These are phyloP conservation scores for Epicoccum sorghinum DNA, from an alignment of 2,329 filamentous ascomycete genomes.

Conservation along the genomic window DNA sequence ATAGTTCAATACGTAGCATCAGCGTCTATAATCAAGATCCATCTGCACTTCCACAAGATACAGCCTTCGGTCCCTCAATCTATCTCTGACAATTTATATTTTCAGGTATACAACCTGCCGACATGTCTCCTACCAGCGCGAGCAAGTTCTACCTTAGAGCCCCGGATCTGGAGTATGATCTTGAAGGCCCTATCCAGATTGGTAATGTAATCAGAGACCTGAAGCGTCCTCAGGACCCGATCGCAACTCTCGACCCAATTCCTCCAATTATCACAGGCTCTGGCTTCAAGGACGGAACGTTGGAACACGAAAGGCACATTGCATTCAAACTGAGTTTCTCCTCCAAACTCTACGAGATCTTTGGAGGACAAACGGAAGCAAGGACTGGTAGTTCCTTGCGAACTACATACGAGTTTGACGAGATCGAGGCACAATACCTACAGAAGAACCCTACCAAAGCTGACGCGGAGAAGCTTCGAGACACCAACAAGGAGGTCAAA, in stretches of 20 bases:
- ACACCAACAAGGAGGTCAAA: neutral
- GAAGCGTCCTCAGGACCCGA: neutral
- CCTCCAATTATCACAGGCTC: neutral
- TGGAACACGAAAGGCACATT: neutral
- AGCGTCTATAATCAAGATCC: too few species aligned
- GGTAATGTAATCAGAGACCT: neutral
- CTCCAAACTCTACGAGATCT: neutral
- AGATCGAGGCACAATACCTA: neutral
- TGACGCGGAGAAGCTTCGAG: neutral
- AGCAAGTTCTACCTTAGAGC: neutral
- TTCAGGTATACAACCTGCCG: too few species aligned
- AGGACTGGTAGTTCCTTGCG: neutral
- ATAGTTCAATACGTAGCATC: too few species aligned
- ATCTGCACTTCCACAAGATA: too few species aligned
- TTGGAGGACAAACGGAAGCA: neutral
- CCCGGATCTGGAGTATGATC: neutral
- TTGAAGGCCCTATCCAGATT: neutral
- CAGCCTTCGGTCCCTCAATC: too few species aligned
- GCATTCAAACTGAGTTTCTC: neutral
- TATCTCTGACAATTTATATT: too few species aligned
- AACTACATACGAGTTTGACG: neutral
- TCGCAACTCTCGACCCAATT: neutral
- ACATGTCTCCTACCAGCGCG: neutral
- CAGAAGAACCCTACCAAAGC: neutral
- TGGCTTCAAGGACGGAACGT: neutral